Evolutionary conservation across 805 yeast genomes (phyloP), one percentile per base, ranked within the genome.

Genomic region (Lipomyces mesembrius): DNA sequence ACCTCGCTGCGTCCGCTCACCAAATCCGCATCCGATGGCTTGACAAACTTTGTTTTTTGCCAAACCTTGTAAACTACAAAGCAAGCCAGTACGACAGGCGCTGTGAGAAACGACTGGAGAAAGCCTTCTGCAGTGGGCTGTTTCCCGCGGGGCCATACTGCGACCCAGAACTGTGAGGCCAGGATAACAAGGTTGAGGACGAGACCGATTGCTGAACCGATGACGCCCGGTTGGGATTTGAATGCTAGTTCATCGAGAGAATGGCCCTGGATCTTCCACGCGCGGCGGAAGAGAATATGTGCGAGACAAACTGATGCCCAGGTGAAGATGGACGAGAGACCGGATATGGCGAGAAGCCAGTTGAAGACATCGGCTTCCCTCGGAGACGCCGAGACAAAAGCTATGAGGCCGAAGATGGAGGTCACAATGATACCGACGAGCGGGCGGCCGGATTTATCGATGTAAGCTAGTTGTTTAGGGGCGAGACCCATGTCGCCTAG

Each of bases 391-490:
- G 88, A 85, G 57, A 90, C 79, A 76, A 85, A 88, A 57, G 88
- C 85, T 29, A 88, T 75, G 46, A 85, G 78, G 32, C 91, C 91
- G 72, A 88, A 81, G 51, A 75, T 12, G 20, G 79, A 74, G 43
- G 85, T 79, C 32, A 80, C 64, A 1, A 74, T 70, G 73, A 90
- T 86, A 25, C 92, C 94, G 60, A 84, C 85, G 64, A 89, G 76
- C n/a, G 97, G 97, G 75, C 96, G 84, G 65, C 97, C 97, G 62
- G 80, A 81, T 71, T 89, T 83, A 76, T 91, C 96, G 67, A 91
- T 85, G 79, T 88, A 88, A 39, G 87, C 87, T 63, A 88, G 83
- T 37, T 82, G 73, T 62, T 79, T 79, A 49, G 92, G 93, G 22
- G 88, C 88, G 73, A 83, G 83, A 22, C 88, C 87, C 76, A 86